Evolutionary conservation across 2,329 filamentous ascomycete genomes (phyloP).

Genomic region (Apiospora sp.): DNA sequence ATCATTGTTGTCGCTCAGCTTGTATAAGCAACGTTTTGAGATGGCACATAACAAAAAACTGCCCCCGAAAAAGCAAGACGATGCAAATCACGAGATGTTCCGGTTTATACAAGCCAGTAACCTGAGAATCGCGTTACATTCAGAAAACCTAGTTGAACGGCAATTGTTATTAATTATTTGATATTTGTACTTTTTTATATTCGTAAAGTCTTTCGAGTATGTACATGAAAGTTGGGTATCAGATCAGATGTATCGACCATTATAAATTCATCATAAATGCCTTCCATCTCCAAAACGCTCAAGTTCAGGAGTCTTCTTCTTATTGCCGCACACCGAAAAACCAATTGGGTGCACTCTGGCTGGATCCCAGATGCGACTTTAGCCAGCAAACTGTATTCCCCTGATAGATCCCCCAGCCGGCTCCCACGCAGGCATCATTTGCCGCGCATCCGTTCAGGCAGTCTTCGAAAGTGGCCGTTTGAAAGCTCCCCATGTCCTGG

Average conservation of each 20-base stretch:
- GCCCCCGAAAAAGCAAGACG: neutral
- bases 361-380: slow-evolving; percentile 42
- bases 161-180: neutral
- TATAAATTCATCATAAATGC: neutral
- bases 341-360: slow-evolving; percentile 40
- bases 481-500: slow-evolving; percentile 38
- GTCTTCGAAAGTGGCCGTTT: slow-evolving; percentile 38
- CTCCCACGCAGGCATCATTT: slow-evolving; percentile 42
- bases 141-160: neutral
- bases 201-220: neutral
- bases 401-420: slow-evolving; percentile 45
- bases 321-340: slow-evolving; percentile 42
- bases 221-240: slow-evolving; percentile 7
- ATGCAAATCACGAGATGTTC: neutral
- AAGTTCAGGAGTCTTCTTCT: neutral
- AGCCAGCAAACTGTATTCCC: slow-evolving; percentile 44
- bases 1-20: neutral
- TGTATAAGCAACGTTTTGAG: neutral
- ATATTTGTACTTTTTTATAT: neutral
- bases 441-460: slow-evolving; percentile 44
- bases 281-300: neutral
- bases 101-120: neutral
- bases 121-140: neutral
- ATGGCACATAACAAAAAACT: neutral
- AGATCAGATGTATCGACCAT: slow-evolving; percentile 6